phyloP scores from a whole-genome alignment of 2,329 filamentous ascomycete genomes.

The Elsinoe arachidis region DNA sequence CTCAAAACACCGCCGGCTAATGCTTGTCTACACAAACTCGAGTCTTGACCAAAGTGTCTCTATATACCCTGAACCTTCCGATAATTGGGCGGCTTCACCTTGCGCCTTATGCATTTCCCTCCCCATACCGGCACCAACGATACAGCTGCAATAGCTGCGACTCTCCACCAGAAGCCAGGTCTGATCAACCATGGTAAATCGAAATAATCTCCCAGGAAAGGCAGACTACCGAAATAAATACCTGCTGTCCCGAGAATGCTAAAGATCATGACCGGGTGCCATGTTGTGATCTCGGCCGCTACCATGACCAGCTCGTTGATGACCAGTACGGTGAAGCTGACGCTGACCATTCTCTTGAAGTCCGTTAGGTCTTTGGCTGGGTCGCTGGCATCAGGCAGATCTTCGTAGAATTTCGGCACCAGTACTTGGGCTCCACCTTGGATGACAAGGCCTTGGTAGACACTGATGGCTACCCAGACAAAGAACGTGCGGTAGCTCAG shows the following conservation, averaged over 20 bases:
- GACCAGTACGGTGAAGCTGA: slow-evolving; percentile 85
- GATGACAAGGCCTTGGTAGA: slow-evolving; percentile 93
- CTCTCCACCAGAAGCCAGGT: slow-evolving; percentile 79
- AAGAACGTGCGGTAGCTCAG: slow-evolving; percentile 93
- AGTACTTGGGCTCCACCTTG: slow-evolving; percentile 89
- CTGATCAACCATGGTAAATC: slow-evolving; percentile 72
- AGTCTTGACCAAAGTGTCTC: neutral
- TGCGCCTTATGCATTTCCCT: slow-evolving; percentile 74
- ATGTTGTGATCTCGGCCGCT: slow-evolving; percentile 89
- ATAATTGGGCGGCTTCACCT: slow-evolving; percentile 86
- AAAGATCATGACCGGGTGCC: slow-evolving; percentile 88
- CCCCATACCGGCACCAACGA: slow-evolving; percentile 80
- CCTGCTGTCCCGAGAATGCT: slow-evolving; percentile 73
- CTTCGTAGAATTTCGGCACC: slow-evolving; percentile 56
- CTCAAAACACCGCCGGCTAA: neutral
- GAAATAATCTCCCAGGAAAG: slow-evolving; percentile 84
- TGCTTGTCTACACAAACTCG: neutral
- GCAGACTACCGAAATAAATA: slow-evolving; percentile 72
- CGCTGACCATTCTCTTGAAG: slow-evolving; percentile 62
- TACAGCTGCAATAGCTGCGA: slow-evolving; percentile 68
- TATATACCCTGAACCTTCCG: slow-evolving; percentile 60
- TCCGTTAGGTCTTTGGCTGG: slow-evolving; percentile 18
- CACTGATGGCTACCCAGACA: slow-evolving; percentile 86
- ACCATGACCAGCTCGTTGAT: slow-evolving; percentile 97
- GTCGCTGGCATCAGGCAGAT: slow-evolving; percentile 20